A percentile compares a stretch with the other conserved stretches of the same genome.
phyloP scores from a whole-genome alignment of 208 protist genomes.

The Leishmania turanica region DNA sequence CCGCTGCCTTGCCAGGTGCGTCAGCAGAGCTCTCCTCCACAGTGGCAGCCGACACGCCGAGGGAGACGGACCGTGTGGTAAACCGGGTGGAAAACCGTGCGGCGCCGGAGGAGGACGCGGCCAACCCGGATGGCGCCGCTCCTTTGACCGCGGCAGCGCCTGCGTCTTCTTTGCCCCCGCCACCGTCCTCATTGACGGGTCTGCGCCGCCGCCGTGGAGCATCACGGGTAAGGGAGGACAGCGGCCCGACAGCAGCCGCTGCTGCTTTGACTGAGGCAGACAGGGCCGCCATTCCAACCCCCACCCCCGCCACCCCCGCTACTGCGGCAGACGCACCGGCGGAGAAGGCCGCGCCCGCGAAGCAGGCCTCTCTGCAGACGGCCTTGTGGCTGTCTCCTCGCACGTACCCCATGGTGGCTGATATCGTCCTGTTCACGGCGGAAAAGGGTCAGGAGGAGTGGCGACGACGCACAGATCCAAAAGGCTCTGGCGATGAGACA shows the following conservation, averaged over 20 bases:
- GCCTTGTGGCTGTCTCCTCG: constrained; percentile 31
- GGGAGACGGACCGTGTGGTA: neutral
- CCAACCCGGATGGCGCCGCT: neutral
- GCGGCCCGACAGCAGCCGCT: neutral
- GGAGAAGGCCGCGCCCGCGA: neutral
- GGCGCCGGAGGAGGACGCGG: neutral
- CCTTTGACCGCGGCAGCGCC: neutral
- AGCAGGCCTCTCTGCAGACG: neutral
- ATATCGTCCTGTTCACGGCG: constrained; percentile 29
- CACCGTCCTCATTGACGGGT: neutral
- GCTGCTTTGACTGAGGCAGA: neutral
- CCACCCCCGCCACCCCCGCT: neutral
- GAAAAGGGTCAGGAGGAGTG: constrained; percentile 29
- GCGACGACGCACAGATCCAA: constrained; percentile 9
- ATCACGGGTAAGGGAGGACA: neutral
- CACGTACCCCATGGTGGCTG: constrained; percentile 35
- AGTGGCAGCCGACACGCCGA: neutral
- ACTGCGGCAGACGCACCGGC: neutral
- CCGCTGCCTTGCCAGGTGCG: neutral
- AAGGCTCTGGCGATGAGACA: constrained; percentile 6
- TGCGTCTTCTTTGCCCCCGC: neutral
- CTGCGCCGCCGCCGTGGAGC: constrained; percentile 7
- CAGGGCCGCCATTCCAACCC: neutral
- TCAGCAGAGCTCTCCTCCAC: neutral
- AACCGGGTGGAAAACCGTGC: neutral